Base-by-base conservation (phyloP, 192 early-diverging fungal species). In the Coemansia sp. region DNA sequence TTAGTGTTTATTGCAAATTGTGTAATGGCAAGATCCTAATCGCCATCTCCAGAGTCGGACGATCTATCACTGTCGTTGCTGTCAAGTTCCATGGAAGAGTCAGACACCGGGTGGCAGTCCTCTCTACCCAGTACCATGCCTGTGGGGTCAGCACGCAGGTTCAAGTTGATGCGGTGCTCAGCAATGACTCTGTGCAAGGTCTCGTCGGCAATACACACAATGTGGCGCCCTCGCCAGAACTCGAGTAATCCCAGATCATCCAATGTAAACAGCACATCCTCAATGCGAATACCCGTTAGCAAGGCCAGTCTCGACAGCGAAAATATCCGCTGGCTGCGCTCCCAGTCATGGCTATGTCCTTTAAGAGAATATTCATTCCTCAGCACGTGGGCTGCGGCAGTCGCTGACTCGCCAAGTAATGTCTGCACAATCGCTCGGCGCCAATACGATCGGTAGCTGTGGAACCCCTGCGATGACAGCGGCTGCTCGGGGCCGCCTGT, bases 401-500 rank as follows among this genome's bases (percentile, higher is more conserved):
- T 14, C 31, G 65, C 56, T 45, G 69, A 47, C 21, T 63, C 62
- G 37, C 79, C 74, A 18, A 83, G 76, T 61, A 87, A 56, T 14
- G 83, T 77, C 6, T 77, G 65, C 2, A 93, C 33, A 11, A 93
- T 70, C 11, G 89, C 89, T 6, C 89, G 83, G 47, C 88, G 86
- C 94, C 94, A 96, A 65, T 91, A 94, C 6, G 89, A 88, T 47
- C 87, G 73, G 68, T 94, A 96, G 31, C 92, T 89, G 39, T 86
- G 82, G 6, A 86, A 83, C 13, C 94, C 94, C 35, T 95, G 86
- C 52, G 90, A 89, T 11, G 94, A 95, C 11, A 96, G 76, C 14
- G 95, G 95, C 65, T 90, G 88, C 65, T 96, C 95, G 36, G 95
- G 95, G 1, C 91, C 89, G 47, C 95, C 95, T 21, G 90, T 84